A percentile compares a stretch with the other conserved stretches of the same genome.
Evolutionary conservation across 805 yeast species (phyloP).

Genomic region (Schwanniomyces occidentalis): DNA sequence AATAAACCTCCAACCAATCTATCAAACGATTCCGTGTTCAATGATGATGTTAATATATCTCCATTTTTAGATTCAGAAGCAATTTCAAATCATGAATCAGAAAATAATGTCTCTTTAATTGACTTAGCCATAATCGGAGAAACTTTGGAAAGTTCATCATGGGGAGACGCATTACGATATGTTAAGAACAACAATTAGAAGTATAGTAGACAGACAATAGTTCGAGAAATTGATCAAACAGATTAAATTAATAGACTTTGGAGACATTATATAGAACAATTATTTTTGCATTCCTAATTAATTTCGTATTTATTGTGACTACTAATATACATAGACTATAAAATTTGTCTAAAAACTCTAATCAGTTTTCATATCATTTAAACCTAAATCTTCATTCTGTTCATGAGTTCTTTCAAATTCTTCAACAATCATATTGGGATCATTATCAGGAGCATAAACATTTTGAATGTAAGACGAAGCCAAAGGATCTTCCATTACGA

Average conservation of each 20-base stretch:
- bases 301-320: neutral
- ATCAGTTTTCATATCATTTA: conserved; percentile 52
- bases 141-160: conserved; percentile 22
- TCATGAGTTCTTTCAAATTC: conserved; percentile 87
- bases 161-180: conserved; percentile 27
- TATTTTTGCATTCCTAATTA: neutral
- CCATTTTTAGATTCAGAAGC: conserved; percentile 12
- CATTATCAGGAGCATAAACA: conserved; percentile 97
- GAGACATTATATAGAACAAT: neutral
- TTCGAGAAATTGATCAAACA: neutral
- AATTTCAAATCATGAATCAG: neutral
- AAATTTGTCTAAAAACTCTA: conserved; percentile 7
- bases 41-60: conserved; percentile 13
- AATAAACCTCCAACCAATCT: conserved; percentile 1
- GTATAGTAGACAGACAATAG: neutral
- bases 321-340: neutral
- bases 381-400: conserved; percentile 90
- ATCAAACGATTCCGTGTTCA: conserved; percentile 4
- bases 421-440: conserved; percentile 91
- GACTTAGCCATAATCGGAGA: conserved; percentile 25
- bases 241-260: no score
- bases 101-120: conserved; percentile 14
- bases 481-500: conserved; percentile 89
- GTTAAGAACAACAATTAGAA: conserved; percentile 6
- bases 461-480: conserved; percentile 96